Percentiles rank a stretch among this genome's conserved stretches.
phyloP scores from a whole-genome alignment of 495 filamentous ascomycete species.

The Oleoguttula mirabilis region DNA sequence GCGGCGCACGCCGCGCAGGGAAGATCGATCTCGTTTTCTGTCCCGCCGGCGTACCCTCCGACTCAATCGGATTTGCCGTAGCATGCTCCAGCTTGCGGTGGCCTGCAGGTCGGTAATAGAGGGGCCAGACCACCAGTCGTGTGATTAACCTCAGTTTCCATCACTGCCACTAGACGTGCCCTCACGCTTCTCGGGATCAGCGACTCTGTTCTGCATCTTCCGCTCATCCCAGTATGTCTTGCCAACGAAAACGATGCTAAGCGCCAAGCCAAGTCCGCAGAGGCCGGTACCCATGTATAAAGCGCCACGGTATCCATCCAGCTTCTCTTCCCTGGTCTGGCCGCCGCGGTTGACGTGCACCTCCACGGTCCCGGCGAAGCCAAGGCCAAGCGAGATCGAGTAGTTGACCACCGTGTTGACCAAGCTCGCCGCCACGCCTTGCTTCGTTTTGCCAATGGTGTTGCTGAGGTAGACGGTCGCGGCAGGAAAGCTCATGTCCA shows the following conservation, averaged over 20 bases:
- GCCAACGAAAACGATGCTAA: constrained; percentile 19
- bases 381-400: constrained; percentile 52
- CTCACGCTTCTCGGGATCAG: background rate
- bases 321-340: constrained; percentile 22
- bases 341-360: constrained; percentile 38
- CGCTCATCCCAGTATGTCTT: constrained; percentile 17
- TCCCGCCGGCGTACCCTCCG: too few species aligned
- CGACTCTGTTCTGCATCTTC: background rate
- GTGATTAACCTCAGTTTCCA: background rate
- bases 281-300: constrained; percentile 47
- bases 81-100: too few species aligned
- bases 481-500: constrained; percentile 52
- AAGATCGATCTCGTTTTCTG: too few species aligned
- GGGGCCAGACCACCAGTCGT: background rate
- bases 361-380: constrained; percentile 54
- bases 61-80: too few species aligned
- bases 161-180: too few species aligned
- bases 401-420: constrained; percentile 58
- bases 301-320: constrained; percentile 46
- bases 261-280: constrained; percentile 33
- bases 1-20: too few species aligned
- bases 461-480: constrained; percentile 48
- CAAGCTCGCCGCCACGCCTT: constrained; percentile 52
- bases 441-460: constrained; percentile 43
- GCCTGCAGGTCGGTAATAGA: too few species aligned